Percentiles rank a stretch among this genome's conserved stretches.
Evolutionary conservation across 73 alveolate species (phyloP).

Genomic region (Uronychia setigera): DNA sequence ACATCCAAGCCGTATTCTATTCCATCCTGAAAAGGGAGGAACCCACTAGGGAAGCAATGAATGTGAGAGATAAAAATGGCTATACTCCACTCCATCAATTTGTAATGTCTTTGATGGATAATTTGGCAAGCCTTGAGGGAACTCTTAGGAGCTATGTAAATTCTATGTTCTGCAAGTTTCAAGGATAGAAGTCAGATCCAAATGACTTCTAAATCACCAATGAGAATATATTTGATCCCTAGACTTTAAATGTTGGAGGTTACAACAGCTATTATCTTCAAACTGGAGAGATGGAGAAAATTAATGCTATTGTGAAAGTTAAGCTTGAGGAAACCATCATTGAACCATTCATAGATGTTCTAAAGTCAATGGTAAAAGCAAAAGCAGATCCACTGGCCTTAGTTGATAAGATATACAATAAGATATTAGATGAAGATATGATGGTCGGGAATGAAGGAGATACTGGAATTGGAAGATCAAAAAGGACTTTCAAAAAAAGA

Average conservation of each 20-base stretch:
- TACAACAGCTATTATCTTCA: not conserved
- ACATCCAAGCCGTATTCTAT: slow-evolving; percentile 54
- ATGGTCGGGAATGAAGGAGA: not conserved
- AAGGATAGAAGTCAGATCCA: not conserved
- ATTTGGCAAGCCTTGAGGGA: not conserved
- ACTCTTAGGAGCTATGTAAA: slow-evolving; percentile 20
- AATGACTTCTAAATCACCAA: slow-evolving; percentile 12
- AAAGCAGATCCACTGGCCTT: slow-evolving; percentile 51
- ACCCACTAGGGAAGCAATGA: slow-evolving; percentile 62
- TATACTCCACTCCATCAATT: slow-evolving; percentile 75
- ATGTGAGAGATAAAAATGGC: slow-evolving; percentile 77
- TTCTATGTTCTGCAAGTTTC: slow-evolving; percentile 9
- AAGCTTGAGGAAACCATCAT: slow-evolving; percentile 25
- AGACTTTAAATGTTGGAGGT: slow-evolving; percentile 8
- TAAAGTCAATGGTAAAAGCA: slow-evolving; percentile 31
- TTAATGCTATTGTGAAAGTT: slow-evolving; percentile 34
- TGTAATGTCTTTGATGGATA: slow-evolving; percentile 18
- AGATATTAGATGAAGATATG: slow-evolving; percentile 34
- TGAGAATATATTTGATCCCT: slow-evolving; percentile 24
- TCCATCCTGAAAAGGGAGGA: slow-evolving; percentile 55
- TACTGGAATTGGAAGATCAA: not conserved
- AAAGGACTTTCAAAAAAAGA: slow-evolving; percentile 4
- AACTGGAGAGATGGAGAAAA: slow-evolving; percentile 14
- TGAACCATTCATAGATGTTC: slow-evolving; percentile 39
- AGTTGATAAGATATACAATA: slow-evolving; percentile 44